Base-by-base conservation (phyloP, 2,329 filamentous ascomycete species). In the Cryphonectria carpinicola region DNA sequence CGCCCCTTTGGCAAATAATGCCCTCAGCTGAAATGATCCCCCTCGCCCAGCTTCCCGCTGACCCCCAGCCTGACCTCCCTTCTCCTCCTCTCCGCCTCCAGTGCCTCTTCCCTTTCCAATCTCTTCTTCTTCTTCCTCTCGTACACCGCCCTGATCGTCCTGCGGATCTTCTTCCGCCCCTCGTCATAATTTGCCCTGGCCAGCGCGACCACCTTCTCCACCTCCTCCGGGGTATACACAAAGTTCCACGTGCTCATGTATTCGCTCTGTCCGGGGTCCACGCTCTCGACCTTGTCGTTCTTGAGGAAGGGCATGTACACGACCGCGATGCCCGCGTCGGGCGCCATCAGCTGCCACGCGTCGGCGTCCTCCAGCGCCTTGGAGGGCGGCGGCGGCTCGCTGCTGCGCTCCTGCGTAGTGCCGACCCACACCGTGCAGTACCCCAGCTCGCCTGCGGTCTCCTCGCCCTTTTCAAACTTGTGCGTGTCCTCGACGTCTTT, bases 211-310 rank as follows among this genome's bases (percentile, higher is more conserved):
- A 97, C 94, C 37, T 89, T 88, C 75, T 98, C 95, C 67, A 99
- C 90, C 80, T 99, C 92, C 70, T 96, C 91, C 0, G 94, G 91
- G 1, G 93, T 97, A 80, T 98, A 99, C 41, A 98, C 90, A 79
- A 98, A 98, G 79, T 99, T 99, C 96, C 96, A 99, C 0, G 96
- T 99, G 75, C 90, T 93, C 84, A 98, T 89, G 81, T 94, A 98
- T 72, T 97, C 94, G 67, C 89, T 92, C 2, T 87, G 88, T 35
- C 90, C 90, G 0, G 96, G 96, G 75, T 97, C 92, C n/a, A 98
- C 91, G 60, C 89, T 92, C 0, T 90, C 87, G 0, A 94, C 91
- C 72, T 92, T 91, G 0, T 91, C 87, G 79, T 99, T 98, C 39
- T 92, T 88, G 19, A 98, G 84, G 73, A 98, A 91, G 0, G 96